Evolutionary conservation across 1,139 yeast species (phyloP).

Genomic region (Kodamaea arcana): DNA sequence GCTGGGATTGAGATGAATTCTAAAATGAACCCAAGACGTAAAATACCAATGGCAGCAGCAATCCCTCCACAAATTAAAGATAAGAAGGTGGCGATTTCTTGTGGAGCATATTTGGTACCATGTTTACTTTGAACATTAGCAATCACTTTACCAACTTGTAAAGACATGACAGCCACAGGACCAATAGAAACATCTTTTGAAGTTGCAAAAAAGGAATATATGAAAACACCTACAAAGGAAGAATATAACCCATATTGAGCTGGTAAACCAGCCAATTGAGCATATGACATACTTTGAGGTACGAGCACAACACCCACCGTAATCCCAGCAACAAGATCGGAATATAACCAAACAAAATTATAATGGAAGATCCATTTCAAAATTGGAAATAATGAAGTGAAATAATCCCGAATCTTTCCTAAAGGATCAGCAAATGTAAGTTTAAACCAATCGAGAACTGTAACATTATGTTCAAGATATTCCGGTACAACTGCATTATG

Average conservation of each 20-base stretch:
- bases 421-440: conserved; percentile 39
- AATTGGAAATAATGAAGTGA: conserved; percentile 72
- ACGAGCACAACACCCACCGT: conserved; percentile 92
- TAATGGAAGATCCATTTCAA: conserved; percentile 79
- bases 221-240: conserved; percentile 86
- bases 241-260: conserved; percentile 89
- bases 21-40: conserved; percentile 81
- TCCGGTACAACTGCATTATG: conserved; percentile 30
- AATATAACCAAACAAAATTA: conserved; percentile 71
- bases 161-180: conserved; percentile 95
- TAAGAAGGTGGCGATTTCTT: conserved; percentile 74
- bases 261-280: conserved; percentile 75
- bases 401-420: conserved; percentile 37
- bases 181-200: conserved; percentile 95
- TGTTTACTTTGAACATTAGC: conserved; percentile 48
- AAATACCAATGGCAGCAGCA: conserved; percentile 74
- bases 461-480: conserved; percentile 40
- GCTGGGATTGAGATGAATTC: conserved; percentile 91
- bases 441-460: conserved; percentile 44
- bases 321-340: conserved; percentile 87
- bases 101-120: conserved; percentile 46
- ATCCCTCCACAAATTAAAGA: conserved; percentile 83
- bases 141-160: conserved; percentile 77
- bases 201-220: conserved; percentile 88
- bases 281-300: conserved; percentile 96